These are phyloP conservation scores for Paratinospora sagittata DNA, from an alignment of 164 flowering plant species.

Conservation along the genomic window DNA sequence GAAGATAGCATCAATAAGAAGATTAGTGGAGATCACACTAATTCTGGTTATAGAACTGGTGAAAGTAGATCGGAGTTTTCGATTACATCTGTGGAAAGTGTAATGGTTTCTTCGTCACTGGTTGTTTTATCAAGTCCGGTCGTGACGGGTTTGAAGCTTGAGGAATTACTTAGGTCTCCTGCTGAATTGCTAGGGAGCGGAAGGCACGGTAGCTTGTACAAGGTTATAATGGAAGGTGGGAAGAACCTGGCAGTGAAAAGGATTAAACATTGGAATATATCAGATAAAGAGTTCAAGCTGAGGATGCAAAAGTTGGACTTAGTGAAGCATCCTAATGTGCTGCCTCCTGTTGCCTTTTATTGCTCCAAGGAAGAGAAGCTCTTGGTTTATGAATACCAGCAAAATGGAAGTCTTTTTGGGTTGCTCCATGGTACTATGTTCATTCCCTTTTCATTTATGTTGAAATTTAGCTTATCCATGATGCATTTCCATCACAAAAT, in stretches of 20 bases:
- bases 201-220: slow-evolving; percentile 51
- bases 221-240: slow-evolving; percentile 37
- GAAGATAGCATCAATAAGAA: slow-evolving; percentile 20
- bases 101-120: slow-evolving; percentile 29
- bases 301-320: slow-evolving; percentile 49
- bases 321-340: slow-evolving; percentile 52
- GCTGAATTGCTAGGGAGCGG: slow-evolving; percentile 72
- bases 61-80: slow-evolving; percentile 32
- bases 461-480: background rate
- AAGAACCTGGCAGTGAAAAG: slow-evolving; percentile 53
- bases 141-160: slow-evolving; percentile 44
- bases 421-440: slow-evolving; percentile 52
- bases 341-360: slow-evolving; percentile 52
- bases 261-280: slow-evolving; percentile 52
- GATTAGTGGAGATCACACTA: slow-evolving; percentile 9
- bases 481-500: too few species aligned
- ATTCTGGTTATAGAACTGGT: slow-evolving; percentile 22
- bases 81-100: slow-evolving; percentile 32
- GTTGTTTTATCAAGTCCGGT: slow-evolving; percentile 36
- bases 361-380: slow-evolving; percentile 70
- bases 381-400: slow-evolving; percentile 53
- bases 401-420: slow-evolving; percentile 55
- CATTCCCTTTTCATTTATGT: background rate
- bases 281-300: slow-evolving; percentile 37
- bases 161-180: slow-evolving; percentile 61